Evolutionary conservation across 805 yeast species (phyloP), one percentile per base, ranked within the genome.

Genomic region (Priceomyces carsonii): DNA sequence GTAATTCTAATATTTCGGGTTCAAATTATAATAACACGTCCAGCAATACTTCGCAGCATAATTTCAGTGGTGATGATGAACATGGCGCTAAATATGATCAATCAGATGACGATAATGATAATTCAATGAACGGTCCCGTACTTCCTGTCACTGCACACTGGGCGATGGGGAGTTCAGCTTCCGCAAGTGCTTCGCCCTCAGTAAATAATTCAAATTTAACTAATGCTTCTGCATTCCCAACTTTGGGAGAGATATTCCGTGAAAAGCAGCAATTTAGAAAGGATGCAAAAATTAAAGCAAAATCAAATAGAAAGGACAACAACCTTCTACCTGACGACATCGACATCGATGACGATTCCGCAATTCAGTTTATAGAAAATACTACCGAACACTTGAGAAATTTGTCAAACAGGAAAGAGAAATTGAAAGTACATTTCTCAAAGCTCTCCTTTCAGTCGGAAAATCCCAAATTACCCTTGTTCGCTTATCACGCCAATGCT

Each of bases 61-160:
- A 35, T 26, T 29, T 35, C 17, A 33, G 39, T n/a, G 53, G 48
- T 15, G 57, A 46, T 23, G 57, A 46, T 23, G 52, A 52, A n/a
- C 39, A 39, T 17, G 36, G 21, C 6, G 29, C 24, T 13, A 24
- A 24, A 12, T 26, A 33, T 10, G 45, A 40, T 15, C 29, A 16
- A 16, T 38, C 36, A 14, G 47, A 46, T 31, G 47, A 54, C 42
- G 42, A 44, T 28, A 43, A 48, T 16, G 44, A 41, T 28, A 29
- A 23, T 18, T 23, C 51, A 13, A 44, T 38, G n/a, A 59, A 54
- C 22, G 63, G 58, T 4, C 72, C 77, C 3, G 74, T 80, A 3
- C 69, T 85, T 33, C 93, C 93, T 6, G 73, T 83, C 1, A 75
- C 88, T 13, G 86, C 83, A 1, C 78, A 84, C 3, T 82, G 90